Evolutionary conservation across 768 basidiomycete genomes (phyloP).

Genomic region (Coprinopsis marcescibilis): DNA sequence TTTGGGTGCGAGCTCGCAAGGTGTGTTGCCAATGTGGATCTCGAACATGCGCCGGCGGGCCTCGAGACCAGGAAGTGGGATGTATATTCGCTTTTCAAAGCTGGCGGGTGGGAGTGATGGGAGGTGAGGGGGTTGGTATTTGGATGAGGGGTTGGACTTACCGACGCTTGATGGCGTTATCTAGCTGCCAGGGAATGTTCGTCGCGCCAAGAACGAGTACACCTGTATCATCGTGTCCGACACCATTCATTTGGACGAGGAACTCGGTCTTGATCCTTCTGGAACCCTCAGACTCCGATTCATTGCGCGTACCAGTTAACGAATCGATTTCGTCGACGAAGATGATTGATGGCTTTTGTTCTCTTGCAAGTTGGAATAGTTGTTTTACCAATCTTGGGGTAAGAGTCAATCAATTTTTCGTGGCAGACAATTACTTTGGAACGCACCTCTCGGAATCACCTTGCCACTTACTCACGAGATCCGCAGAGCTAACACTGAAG

Average conservation of each 20-base stretch:
- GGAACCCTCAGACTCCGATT: conserved; percentile 97
- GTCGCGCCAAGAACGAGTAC: conserved; percentile 96
- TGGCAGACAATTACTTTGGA: conserved; percentile 24
- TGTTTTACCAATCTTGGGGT: conserved; percentile 81
- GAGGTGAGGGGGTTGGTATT: neutral
- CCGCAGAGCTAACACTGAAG: conserved; percentile 92
- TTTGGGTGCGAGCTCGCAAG: conserved; percentile 70
- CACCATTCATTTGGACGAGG: conserved; percentile 97
- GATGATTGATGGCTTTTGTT: conserved; percentile 95
- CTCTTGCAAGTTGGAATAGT: conserved; percentile 92
- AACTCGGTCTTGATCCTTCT: conserved; percentile 97
- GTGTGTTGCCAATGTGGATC: conserved; percentile 90
- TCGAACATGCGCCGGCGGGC: conserved; percentile 95
- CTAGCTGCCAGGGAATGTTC: conserved; percentile 97
- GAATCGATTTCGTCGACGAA: conserved; percentile 99
- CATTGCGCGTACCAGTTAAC: conserved; percentile 87
- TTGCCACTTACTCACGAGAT: conserved; percentile 99
- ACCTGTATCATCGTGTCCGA: conserved; percentile 95
- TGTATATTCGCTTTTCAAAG: conserved; percentile 98
- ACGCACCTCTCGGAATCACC: conserved; percentile 98
- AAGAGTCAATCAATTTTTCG: neutral
- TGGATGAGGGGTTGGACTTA: conserved; percentile 24
- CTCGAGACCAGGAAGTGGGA: conserved; percentile 90
- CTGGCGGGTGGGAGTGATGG: conserved; percentile 28
- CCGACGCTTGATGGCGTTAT: conserved; percentile 96